phyloP scores from a whole-genome alignment of 2,329 filamentous ascomycete genomes.

The Diaporthe vexans region DNA sequence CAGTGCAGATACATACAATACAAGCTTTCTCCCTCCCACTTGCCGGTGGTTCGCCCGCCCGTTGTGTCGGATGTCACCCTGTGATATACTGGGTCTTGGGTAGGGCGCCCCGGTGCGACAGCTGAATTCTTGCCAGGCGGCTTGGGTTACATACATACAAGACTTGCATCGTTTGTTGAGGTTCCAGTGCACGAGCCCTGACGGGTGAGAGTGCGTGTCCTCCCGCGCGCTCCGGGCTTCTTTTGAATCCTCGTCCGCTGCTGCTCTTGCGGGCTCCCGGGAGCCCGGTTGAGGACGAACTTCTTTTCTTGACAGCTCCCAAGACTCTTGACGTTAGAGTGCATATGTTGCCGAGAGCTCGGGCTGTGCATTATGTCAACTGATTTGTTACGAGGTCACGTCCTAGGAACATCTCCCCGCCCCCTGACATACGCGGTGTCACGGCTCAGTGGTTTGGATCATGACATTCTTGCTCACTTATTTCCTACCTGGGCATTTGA shows the following conservation, averaged over 20 bases:
- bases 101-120: neutral
- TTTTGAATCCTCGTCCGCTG: neutral
- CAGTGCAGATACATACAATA: slow-evolving; percentile 1
- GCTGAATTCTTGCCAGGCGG: neutral
- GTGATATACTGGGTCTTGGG: neutral
- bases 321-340: neutral
- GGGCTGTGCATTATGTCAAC: too few relatives aligned
- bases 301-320: neutral
- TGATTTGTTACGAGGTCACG: neutral
- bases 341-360: too few relatives aligned
- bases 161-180: neutral
- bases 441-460: too few relatives aligned
- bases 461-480: neutral
- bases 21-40: slow-evolving; percentile 7
- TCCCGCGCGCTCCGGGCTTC: neutral
- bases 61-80: slow-evolving; percentile 10
- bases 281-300: neutral
- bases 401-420: neutral
- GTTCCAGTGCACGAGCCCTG: neutral
- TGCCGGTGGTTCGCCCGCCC: neutral
- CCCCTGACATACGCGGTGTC: neutral
- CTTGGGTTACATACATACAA: too few relatives aligned
- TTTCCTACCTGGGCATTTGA: neutral
- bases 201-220: neutral
- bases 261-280: neutral